Base-by-base conservation (phyloP, 78 protist genomes). In the Tieghemostelium lacteum region DNA sequence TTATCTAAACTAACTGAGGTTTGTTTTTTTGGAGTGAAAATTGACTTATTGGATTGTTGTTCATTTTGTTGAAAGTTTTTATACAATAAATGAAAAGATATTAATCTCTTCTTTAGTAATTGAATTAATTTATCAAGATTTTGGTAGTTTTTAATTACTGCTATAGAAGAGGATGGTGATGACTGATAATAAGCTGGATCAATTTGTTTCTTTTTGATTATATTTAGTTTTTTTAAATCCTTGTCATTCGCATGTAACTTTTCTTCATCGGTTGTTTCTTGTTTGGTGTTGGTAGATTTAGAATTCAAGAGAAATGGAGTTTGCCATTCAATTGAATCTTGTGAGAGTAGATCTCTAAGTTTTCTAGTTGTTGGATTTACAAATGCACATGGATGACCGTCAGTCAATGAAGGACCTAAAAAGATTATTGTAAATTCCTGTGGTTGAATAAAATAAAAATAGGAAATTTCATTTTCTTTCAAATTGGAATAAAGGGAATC, bases 111-210 rank as follows among this genome's bases (percentile, higher is more conserved):
- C 50, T 57, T 69, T 24, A 83, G 42, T 20, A 83, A 62, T 8
- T 58, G 14, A 7, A 28, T 22, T 4, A 83, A 26, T 45, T 70
- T 70, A 6, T 28, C 78, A 20, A 83, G 28, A 12, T 69, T 33
- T 26, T 67, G 73, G 14, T 31, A 4, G 16, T 65, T 74, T 20
- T 34, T 28, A 20, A 83, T 73, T 2, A 69, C 31, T 6, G 39
- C 22, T 16, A 67, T 45, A 10, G 91, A 57, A 7, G 80, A 69
- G 12, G 91, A 83, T n/a, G 42, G n/a, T 3, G 76, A 73, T 20
- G 76, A 45, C 42, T 83, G 91, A 31, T 69, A 83, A 16, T 69
- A 69, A 2, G 91, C 62, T 31, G 78, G 73, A 60, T 83, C 91
- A 12, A 83, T 20, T n/a, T 28, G 29, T 39, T 66, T 83, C 45